phyloP scores from a whole-genome alignment of 371 early-diverging fungal species.

The Lichtheimia hyalospora region DNA sequence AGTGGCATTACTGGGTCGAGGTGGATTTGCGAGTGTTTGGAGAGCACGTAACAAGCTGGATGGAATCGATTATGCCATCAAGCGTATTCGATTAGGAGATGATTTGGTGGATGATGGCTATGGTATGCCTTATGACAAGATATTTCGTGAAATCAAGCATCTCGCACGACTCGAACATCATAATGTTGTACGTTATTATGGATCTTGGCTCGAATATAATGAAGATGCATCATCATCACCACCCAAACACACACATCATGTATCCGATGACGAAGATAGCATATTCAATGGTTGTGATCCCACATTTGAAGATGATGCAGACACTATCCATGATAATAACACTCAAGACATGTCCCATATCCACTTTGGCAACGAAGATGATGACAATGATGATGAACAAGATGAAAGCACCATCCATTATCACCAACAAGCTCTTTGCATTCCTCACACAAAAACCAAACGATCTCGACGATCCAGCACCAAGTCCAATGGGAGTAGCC shows the following conservation, averaged over 20 bases:
- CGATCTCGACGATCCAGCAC: constrained; percentile 1
- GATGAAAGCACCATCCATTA: background rate
- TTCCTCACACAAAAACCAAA: background rate
- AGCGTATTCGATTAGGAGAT: constrained; percentile 65
- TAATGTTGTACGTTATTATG: constrained; percentile 91
- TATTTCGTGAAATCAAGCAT: constrained; percentile 89
- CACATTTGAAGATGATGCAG: constrained; percentile 22
- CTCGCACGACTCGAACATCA: constrained; percentile 86
- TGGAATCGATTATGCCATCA: constrained; percentile 87
- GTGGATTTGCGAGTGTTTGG: constrained; percentile 94
- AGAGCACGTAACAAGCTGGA: constrained; percentile 75
- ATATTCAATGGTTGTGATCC: constrained; percentile 18
- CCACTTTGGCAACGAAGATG: constrained; percentile 1
- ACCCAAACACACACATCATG: constrained; percentile 20
- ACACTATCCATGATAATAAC: background rate
- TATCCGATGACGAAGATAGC: constrained; percentile 2
- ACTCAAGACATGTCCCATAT: constrained; percentile 10
- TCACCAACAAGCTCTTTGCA: too few species aligned
- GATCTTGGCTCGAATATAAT: constrained; percentile 88
- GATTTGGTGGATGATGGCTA: constrained; percentile 35
- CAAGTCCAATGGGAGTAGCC: background rate
- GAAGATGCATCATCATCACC: background rate
- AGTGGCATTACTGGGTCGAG: constrained; percentile 77
- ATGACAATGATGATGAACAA: background rate
- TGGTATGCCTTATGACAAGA: constrained; percentile 67